Evolutionary conservation across 1,284 basidiomycete genomes (phyloP).

Genomic region (Sphaerobolus stellatus): DNA sequence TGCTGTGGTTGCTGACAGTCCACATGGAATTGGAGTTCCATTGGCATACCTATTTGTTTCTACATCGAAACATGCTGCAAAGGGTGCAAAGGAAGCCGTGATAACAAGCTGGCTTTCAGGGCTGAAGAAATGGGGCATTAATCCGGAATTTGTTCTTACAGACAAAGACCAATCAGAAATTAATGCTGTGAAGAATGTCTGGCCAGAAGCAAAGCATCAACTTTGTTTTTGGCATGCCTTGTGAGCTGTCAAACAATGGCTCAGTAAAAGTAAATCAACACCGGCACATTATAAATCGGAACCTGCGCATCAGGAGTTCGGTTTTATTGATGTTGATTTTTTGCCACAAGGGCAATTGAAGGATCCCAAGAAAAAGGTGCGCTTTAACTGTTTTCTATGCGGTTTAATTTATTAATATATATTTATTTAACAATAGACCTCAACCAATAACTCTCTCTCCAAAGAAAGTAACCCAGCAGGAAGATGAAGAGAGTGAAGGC

Average conservation of each 20-base stretch:
- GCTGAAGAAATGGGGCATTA: constrained; percentile 16
- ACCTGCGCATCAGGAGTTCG: background rate
- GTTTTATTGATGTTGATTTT: background rate
- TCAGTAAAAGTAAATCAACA: background rate
- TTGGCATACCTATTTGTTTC: background rate
- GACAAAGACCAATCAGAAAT: constrained; percentile 25
- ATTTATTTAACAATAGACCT: too few species aligned
- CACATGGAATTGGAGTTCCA: background rate
- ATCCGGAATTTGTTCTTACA: constrained; percentile 16
- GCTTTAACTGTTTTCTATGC: background rate
- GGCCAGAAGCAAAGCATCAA: constrained; percentile 16
- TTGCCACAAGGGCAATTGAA: background rate
- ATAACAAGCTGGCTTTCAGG: constrained; percentile 16
- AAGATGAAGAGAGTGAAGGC: background rate
- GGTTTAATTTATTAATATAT: too few species aligned
- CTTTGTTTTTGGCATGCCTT: constrained; percentile 19
- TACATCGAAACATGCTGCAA: background rate
- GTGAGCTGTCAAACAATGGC: constrained; percentile 15
- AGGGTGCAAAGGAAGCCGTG: constrained; percentile 16
- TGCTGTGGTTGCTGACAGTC: background rate
- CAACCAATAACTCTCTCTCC: too few species aligned
- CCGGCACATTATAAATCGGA: background rate
- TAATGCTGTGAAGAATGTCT: constrained; percentile 12
- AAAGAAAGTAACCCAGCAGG: background rate
- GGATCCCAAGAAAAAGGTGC: background rate